phyloP scores from a whole-genome alignment of 768 basidiomycete species.

The Tulasnella sp. region DNA sequence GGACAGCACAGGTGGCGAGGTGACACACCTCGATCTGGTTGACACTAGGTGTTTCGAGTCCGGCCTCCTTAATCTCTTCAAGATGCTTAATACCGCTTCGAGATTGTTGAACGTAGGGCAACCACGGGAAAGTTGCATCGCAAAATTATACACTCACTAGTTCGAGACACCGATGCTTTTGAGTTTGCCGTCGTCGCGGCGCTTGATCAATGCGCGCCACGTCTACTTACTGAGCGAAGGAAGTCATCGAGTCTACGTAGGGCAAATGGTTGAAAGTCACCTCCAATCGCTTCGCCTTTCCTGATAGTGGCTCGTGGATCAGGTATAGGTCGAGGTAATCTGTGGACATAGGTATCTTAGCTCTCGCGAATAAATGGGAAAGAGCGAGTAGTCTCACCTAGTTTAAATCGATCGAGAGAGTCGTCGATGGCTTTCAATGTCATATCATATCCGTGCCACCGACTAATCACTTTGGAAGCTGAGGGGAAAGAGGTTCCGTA shows the following conservation, averaged over 20 bases:
- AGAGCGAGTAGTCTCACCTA: conserved; percentile 37
- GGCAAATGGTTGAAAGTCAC: too few relatives aligned
- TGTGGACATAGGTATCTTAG: conserved; percentile 20
- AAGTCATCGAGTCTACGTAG: too few relatives aligned
- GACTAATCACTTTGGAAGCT: conserved; percentile 59
- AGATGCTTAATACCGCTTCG: conserved; percentile 59
- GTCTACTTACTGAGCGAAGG: too few relatives aligned
- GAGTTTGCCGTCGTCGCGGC: conserved; percentile 53
- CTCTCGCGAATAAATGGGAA: conserved; percentile 14
- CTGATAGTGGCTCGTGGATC: conserved; percentile 63
- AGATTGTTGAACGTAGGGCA: not conserved
- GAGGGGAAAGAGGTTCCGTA: not conserved
- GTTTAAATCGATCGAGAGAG: conserved; percentile 48
- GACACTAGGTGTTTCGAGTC: conserved; percentile 54
- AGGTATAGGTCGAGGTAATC: conserved; percentile 66
- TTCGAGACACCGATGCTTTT: conserved; percentile 74
- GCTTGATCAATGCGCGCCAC: conserved; percentile 57
- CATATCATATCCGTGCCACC: conserved; percentile 51
- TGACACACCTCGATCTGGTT: conserved; percentile 68
- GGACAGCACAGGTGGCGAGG: not conserved
- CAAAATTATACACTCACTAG: conserved; percentile 40
- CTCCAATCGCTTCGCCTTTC: conserved; percentile 50
- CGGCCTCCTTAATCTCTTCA: conserved; percentile 57
- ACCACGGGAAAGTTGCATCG: too few relatives aligned
- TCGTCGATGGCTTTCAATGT: conserved; percentile 48